Evolutionary conservation across 1,284 basidiomycete genomes (phyloP).

Genomic region (Rhodotorula sp.): DNA sequence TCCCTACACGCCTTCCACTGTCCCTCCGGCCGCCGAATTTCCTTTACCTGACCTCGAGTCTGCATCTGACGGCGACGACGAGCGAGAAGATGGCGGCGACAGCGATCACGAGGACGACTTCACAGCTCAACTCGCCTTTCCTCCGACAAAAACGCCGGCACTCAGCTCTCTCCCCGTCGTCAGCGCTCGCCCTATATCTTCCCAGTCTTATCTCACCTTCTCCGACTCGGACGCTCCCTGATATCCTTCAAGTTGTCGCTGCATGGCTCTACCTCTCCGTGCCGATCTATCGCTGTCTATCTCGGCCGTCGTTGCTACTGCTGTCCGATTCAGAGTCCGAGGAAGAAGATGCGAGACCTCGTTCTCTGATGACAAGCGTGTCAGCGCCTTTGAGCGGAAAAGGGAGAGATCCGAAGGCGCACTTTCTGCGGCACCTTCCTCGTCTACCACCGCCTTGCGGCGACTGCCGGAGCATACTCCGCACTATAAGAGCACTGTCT

Average conservation of each 20-base stretch:
- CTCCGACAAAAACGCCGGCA: neutral
- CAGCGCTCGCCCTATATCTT: neutral
- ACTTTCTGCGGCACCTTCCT: neutral
- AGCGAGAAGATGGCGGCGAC: neutral
- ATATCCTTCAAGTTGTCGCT: neutral
- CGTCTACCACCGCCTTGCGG: neutral
- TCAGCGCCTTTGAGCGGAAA: neutral
- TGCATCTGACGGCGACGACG: conserved; percentile 13
- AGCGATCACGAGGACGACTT: neutral
- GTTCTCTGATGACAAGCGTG: neutral
- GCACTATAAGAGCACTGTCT: neutral
- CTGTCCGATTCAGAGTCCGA: neutral
- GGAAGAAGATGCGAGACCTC: neutral
- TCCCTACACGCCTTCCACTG: neutral
- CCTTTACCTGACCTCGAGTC: neutral
- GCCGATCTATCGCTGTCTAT: neutral
- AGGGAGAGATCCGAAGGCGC: neutral
- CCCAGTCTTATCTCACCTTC: neutral
- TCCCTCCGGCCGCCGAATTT: neutral
- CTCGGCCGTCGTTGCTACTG: neutral
- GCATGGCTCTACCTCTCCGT: neutral
- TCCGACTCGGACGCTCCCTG: neutral
- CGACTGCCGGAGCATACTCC: neutral
- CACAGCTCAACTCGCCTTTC: neutral
- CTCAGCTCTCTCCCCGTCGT: neutral